A percentile compares a stretch with the other conserved stretches of the same genome.
Evolutionary conservation across 2,329 filamentous ascomycete species (phyloP).

Genomic region (Phaeomoniella chlamydospora): DNA sequence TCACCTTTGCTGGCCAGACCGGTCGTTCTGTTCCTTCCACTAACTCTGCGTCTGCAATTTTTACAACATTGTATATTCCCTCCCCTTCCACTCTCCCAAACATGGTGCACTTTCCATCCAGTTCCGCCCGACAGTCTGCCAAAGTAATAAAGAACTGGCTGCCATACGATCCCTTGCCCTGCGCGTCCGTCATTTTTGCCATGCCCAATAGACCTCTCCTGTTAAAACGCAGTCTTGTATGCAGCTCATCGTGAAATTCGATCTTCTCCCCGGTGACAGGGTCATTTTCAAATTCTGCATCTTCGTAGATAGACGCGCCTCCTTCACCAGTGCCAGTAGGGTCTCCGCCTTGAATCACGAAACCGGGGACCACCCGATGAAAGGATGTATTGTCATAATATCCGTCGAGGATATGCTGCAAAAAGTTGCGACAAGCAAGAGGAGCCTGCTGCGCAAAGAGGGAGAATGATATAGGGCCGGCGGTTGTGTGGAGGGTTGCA

Average conservation of each 20-base stretch:
- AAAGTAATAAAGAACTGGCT: slow-evolving; percentile 97
- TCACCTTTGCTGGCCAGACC: slow-evolving; percentile 69
- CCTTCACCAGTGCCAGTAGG: slow-evolving; percentile 67
- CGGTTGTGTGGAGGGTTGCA: slow-evolving; percentile 76
- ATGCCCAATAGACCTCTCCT: slow-evolving; percentile 83
- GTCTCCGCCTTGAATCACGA: slow-evolving; percentile 89
- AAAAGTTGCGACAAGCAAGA: slow-evolving; percentile 82
- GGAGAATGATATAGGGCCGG: slow-evolving; percentile 79
- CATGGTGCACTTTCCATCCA: slow-evolving; percentile 81
- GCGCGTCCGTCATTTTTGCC: slow-evolving; percentile 52
- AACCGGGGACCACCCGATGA: slow-evolving; percentile 80
- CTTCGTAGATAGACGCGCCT: slow-evolving; percentile 83
- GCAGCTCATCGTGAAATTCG: slow-evolving; percentile 77
- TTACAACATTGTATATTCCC: slow-evolving; percentile 89
- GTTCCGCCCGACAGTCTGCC: slow-evolving; percentile 61
- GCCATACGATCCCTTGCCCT: slow-evolving; percentile 61
- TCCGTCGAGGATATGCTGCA: slow-evolving; percentile 85
- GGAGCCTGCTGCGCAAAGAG: slow-evolving; percentile 93
- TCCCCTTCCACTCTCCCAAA: slow-evolving; percentile 88
- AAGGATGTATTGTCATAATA: slow-evolving; percentile 93
- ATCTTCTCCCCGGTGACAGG: slow-evolving; percentile 38
- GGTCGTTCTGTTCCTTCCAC: slow-evolving; percentile 68
- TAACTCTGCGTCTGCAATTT: slow-evolving; percentile 80
- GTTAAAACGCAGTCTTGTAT: slow-evolving; percentile 85
- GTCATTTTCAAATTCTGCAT: slow-evolving; percentile 42